Conservation (phyloP, 2,329 filamentous ascomycete species). For the Fusarium papillatum region DNA sequence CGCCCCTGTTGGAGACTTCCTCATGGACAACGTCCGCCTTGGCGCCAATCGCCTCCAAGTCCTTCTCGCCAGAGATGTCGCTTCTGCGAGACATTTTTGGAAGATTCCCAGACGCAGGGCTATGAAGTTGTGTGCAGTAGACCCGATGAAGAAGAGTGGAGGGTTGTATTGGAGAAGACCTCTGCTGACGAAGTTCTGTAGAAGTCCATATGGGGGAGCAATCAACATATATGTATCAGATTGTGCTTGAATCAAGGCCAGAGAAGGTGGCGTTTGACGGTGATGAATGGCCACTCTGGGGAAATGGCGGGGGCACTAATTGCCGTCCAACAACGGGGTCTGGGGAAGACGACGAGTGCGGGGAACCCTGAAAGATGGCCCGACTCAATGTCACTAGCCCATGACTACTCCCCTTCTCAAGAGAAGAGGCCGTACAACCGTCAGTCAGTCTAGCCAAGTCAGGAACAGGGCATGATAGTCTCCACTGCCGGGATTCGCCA, state of each 20-base stretch:
- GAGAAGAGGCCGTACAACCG: not conserved
- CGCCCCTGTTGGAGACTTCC: constrained; percentile 4
- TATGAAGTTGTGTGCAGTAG: not conserved
- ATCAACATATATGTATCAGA: not conserved
- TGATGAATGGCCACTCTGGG: not conserved
- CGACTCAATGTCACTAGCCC: constrained; percentile 5
- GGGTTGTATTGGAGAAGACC: not conserved
- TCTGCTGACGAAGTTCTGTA: not conserved
- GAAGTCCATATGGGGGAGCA: not conserved
- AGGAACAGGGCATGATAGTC: not conserved
- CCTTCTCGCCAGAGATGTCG: constrained; percentile 30
- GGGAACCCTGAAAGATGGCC: constrained; percentile 5
- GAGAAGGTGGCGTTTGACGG: not conserved
- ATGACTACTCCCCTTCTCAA: not conserved
- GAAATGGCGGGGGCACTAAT: constrained; percentile 2
- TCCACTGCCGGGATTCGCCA: not conserved
- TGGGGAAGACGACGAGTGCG: constrained; percentile 1
- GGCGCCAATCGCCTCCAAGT: constrained; percentile 28
- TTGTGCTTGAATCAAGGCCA: not conserved
- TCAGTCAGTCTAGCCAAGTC: not conserved
- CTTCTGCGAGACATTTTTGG: constrained; percentile 20
- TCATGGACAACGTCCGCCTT: constrained; percentile 20
- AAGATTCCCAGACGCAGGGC: not conserved
- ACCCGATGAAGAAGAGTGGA: not conserved
- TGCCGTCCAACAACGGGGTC: not conserved